These are phyloP conservation scores for Marasmius tenuissimus DNA, from an alignment of 1,284 basidiomycete species.

Conservation along the genomic window DNA sequence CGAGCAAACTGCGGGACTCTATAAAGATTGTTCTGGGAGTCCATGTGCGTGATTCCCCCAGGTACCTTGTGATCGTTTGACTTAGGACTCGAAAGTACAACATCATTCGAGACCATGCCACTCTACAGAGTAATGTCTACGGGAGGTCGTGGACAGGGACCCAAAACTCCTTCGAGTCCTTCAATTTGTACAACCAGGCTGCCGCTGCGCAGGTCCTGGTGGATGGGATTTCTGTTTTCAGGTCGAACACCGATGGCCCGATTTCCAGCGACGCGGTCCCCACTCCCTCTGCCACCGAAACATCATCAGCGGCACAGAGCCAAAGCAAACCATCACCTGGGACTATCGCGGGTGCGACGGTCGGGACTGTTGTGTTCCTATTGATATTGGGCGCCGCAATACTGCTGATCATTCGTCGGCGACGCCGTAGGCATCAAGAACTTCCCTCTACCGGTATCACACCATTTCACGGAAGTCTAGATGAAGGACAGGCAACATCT, in stretches of 20 bases:
- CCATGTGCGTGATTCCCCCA: not conserved
- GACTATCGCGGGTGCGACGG: too few relatives aligned
- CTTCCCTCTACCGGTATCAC: too few relatives aligned
- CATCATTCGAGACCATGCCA: not conserved
- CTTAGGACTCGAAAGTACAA: not conserved
- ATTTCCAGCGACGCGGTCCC: too few relatives aligned
- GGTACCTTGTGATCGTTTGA: not conserved
- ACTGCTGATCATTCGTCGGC: too few relatives aligned
- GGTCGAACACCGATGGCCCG: not conserved
- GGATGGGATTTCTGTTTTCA: not conserved
- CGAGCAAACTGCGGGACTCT: not conserved
- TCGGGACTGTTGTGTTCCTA: too few relatives aligned
- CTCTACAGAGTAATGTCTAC: not conserved
- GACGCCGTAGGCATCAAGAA: too few relatives aligned
- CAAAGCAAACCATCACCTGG: not conserved
- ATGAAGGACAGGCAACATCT: too few relatives aligned
- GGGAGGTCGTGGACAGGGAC: not conserved
- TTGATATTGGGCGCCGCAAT: too few relatives aligned
- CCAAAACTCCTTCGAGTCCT: not conserved
- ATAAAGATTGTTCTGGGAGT: not conserved
- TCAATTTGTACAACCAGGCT: not conserved
- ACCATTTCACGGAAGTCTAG: too few relatives aligned
- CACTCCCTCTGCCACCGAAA: not conserved
- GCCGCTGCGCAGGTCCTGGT: not conserved
- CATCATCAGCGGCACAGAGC: not conserved